Conservation (phyloP, 176 grass and related monocot species). For the Raddia distichophylla region DNA sequence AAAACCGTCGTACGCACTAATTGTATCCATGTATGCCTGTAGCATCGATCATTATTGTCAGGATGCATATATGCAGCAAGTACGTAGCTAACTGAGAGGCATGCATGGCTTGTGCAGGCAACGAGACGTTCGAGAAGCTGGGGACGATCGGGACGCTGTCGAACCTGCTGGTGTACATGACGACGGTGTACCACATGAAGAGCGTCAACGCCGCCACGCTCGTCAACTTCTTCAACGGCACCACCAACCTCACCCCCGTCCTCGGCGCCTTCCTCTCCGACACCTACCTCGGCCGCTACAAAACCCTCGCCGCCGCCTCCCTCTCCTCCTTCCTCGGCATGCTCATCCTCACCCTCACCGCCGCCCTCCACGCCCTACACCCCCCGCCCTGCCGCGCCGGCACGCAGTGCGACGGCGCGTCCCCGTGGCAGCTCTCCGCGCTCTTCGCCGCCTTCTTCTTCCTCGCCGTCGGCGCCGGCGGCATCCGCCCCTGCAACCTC, state of each 20-base stretch:
- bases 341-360: slow-evolving; percentile 74
- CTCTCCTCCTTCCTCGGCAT: slow-evolving; percentile 68
- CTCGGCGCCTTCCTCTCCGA: slow-evolving; percentile 79
- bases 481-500: slow-evolving; percentile 77
- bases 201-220: slow-evolving; percentile 48
- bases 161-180: slow-evolving; percentile 82
- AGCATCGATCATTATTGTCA: too few relatives aligned
- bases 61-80: background rate
- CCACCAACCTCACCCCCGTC: slow-evolving; percentile 59
- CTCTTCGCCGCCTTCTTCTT: slow-evolving; percentile 55
- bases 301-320: slow-evolving; percentile 54
- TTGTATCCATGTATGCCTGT: too few relatives aligned
- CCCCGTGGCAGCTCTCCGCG: slow-evolving; percentile 42
- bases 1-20: too few relatives aligned
- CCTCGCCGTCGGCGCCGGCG: slow-evolving; percentile 60
- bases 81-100: too few relatives aligned
- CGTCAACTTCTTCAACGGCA: slow-evolving; percentile 61
- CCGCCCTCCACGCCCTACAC: slow-evolving; percentile 51
- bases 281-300: slow-evolving; percentile 79
- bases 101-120: slow-evolving; percentile 39
- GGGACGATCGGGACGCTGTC: slow-evolving; percentile 67
- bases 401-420: slow-evolving; percentile 7
- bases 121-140: slow-evolving; percentile 87
- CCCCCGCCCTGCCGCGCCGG: background rate
- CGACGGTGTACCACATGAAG: slow-evolving; percentile 65